phyloP scores from a whole-genome alignment of 139 green algal species.

The Chlorokybus atmophyticus region DNA sequence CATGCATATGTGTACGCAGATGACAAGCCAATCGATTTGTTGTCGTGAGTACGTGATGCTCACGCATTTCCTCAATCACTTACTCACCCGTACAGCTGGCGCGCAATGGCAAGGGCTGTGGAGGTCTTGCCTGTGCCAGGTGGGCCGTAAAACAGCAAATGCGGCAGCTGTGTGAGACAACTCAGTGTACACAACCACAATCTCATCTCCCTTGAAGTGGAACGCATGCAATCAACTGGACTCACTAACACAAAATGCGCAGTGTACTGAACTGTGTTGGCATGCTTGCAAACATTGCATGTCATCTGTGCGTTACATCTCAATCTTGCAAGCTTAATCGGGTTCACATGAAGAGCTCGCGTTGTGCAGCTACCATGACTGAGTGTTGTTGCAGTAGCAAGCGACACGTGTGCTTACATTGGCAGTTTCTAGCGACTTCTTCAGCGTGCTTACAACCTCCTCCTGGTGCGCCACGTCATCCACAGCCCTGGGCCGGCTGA shows the following conservation, averaged over 20 bases:
- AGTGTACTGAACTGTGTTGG: not conserved
- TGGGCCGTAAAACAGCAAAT: slow-evolving; percentile 96
- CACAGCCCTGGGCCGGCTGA: slow-evolving; percentile 75
- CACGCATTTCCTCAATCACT: not conserved
- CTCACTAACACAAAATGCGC: not conserved
- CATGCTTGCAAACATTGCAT: not conserved
- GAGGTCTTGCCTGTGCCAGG: slow-evolving; percentile 96
- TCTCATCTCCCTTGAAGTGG: too few relatives aligned
- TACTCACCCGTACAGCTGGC: slow-evolving; percentile 31
- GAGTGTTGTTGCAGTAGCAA: too few relatives aligned
- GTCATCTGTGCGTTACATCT: not conserved
- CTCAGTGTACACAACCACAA: not conserved
- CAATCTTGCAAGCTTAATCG: not conserved
- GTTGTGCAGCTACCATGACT: slow-evolving; percentile 27
- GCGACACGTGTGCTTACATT: slow-evolving; percentile 45
- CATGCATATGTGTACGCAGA: too few relatives aligned
- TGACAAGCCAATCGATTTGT: not conserved
- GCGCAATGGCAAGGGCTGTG: slow-evolving; percentile 52
- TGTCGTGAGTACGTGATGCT: not conserved
- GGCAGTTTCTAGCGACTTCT: slow-evolving; percentile 60
- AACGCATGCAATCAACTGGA: slow-evolving; percentile 11
- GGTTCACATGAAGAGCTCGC: not conserved
- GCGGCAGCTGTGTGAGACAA: slow-evolving; percentile 53
- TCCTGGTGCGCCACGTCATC: slow-evolving; percentile 87
- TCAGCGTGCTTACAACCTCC: slow-evolving; percentile 78